Evolutionary conservation across 108 stramenopile genomes (phyloP).

Genomic region (Cyclostephanos tholiformis): DNA sequence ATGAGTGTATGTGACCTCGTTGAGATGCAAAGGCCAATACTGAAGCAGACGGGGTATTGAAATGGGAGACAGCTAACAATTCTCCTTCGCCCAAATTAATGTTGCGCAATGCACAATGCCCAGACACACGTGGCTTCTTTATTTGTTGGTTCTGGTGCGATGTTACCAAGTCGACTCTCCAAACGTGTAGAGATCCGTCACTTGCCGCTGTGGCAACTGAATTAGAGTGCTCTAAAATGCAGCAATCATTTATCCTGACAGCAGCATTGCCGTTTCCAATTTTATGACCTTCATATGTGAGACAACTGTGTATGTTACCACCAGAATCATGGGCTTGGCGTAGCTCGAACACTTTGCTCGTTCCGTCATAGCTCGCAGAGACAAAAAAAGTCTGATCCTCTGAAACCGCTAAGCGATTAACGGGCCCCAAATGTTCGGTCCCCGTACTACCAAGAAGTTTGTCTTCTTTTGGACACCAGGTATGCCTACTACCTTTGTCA

Average conservation of each 20-base stretch:
- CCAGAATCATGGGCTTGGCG: constrained; percentile 76
- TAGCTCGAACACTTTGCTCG: constrained; percentile 91
- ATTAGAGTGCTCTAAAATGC: constrained; percentile 88
- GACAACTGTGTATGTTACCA: constrained; percentile 75
- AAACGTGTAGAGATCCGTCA: constrained; percentile 89
- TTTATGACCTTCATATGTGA: constrained; percentile 81
- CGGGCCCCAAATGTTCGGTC: constrained; percentile 83
- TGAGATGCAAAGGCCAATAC: constrained; percentile 85
- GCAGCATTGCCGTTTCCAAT: not conserved
- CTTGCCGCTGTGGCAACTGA: constrained; percentile 88
- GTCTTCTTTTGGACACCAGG: constrained; percentile 84
- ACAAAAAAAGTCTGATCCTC: constrained; percentile 92
- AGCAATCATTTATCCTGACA: constrained; percentile 82
- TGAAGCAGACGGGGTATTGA: constrained; percentile 84
- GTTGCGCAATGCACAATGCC: constrained; percentile 53
- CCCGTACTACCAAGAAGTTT: constrained; percentile 73
- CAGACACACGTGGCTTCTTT: constrained; percentile 63
- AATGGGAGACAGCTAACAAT: constrained; percentile 88
- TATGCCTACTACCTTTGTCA: constrained; percentile 24
- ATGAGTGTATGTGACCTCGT: constrained; percentile 76
- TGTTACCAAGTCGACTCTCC: constrained; percentile 78
- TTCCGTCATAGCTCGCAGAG: constrained; percentile 90
- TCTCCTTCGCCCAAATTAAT: constrained; percentile 82
- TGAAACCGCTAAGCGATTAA: constrained; percentile 87
- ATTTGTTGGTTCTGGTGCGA: constrained; percentile 33